Evolutionary conservation across 176 grass and related monocot species (phyloP).

Genomic region (Paspalum notatum): DNA sequence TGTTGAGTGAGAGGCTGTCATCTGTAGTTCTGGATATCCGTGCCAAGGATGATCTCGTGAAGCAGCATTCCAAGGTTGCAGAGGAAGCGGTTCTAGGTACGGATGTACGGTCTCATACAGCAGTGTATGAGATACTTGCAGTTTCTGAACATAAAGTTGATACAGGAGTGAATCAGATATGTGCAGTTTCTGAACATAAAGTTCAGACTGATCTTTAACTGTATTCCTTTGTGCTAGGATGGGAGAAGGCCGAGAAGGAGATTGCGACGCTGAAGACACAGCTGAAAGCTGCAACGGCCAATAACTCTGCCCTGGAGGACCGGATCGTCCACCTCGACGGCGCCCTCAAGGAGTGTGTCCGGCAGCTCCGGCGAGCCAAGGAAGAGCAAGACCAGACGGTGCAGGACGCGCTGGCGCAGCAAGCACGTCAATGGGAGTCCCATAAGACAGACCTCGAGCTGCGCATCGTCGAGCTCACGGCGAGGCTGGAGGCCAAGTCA

Average conservation of each 20-base stretch:
- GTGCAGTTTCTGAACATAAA: slow-evolving; percentile 25
- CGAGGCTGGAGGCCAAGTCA: slow-evolving; percentile 72
- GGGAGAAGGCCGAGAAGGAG: slow-evolving; percentile 93
- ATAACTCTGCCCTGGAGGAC: slow-evolving; percentile 67
- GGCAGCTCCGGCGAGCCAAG: slow-evolving; percentile 71
- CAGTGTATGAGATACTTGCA: neutral
- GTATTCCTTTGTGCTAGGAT: slow-evolving; percentile 49
- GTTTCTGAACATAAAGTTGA: slow-evolving; percentile 21
- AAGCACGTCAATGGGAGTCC: slow-evolving; percentile 64
- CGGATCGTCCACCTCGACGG: slow-evolving; percentile 67
- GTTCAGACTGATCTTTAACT: neutral
- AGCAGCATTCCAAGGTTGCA: slow-evolving; percentile 86
- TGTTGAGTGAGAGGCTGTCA: slow-evolving; percentile 79
- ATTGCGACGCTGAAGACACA: slow-evolving; percentile 64
- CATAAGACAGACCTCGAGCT: slow-evolving; percentile 71
- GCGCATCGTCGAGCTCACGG: slow-evolving; percentile 62
- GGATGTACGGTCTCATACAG: neutral
- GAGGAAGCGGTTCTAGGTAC: slow-evolving; percentile 98
- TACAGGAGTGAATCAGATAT: neutral
- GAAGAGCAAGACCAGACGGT: slow-evolving; percentile 71
- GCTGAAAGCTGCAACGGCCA: slow-evolving; percentile 59
- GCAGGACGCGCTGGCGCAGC: slow-evolving; percentile 54
- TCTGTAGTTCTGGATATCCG: slow-evolving; percentile 68
- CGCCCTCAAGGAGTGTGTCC: slow-evolving; percentile 91
- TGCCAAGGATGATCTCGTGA: slow-evolving; percentile 88